A percentile compares a stretch with the other conserved stretches of the same genome.
Conservation (phyloP, 345 rosid genomes). For the Lenwebbia sp. region DNA sequence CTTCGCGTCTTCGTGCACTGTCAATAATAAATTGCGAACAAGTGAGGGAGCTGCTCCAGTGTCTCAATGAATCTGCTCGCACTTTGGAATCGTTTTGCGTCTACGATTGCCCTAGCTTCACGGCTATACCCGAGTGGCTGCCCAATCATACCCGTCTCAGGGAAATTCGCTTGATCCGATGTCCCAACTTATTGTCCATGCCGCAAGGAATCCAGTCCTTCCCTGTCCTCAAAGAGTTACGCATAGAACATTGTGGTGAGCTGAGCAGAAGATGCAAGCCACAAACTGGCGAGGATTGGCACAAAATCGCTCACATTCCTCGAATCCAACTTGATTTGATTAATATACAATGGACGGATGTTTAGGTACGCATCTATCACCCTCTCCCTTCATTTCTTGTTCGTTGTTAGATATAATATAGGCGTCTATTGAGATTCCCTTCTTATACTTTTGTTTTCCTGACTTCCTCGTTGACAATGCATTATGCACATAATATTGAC, state of each 20-base stretch:
- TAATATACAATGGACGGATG: no score
- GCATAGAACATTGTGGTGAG: background rate
- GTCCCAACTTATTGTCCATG: background rate
- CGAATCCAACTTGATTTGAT: no score
- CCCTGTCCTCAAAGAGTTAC: background rate
- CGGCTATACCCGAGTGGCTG: no score
- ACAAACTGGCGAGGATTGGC: background rate
- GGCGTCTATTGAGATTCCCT: no score
- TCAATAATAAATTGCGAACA: no score
- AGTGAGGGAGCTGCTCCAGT: background rate
- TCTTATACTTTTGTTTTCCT: no score
- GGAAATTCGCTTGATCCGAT: background rate
- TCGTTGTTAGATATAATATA: no score
- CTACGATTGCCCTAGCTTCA: background rate
- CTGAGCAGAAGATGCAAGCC: background rate
- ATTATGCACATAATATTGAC: no score
- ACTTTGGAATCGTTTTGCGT: background rate
- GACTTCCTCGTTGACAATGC: no score
- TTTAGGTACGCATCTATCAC: no score
- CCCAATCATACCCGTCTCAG: background rate
- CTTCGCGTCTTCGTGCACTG: background rate
- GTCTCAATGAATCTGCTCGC: background rate
- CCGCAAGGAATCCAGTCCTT: background rate
- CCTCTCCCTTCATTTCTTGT: no score
- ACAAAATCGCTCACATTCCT: background rate